Evolutionary conservation across 2,329 filamentous ascomycete species (phyloP).

Genomic region (Fusarium phyllophilum): DNA sequence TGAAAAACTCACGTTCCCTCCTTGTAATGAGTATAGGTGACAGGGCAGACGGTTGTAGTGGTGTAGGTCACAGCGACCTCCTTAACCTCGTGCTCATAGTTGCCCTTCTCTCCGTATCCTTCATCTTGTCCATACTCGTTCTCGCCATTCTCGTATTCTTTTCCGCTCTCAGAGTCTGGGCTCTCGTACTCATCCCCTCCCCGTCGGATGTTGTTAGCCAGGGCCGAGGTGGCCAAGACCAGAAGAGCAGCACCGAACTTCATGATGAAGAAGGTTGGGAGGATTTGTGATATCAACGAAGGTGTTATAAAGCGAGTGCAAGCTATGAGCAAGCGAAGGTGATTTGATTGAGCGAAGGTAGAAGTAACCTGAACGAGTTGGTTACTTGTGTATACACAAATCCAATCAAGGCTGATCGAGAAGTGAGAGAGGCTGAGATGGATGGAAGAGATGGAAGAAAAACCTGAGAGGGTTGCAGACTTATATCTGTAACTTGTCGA

Average conservation of each 20-base stretch:
- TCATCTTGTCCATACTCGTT: conserved; percentile 14
- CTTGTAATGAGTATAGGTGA: conserved; percentile 55
- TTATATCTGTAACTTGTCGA: conserved; percentile 40
- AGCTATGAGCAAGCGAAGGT: conserved; percentile 33
- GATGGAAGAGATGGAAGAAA: conserved; percentile 26
- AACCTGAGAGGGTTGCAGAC: conserved; percentile 20
- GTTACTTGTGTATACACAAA: conserved; percentile 37
- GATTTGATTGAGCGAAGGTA: conserved; percentile 38
- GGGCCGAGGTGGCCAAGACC: conserved; percentile 40
- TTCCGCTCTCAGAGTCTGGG: conserved; percentile 15
- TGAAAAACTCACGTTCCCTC: conserved; percentile 52
- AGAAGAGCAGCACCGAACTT: conserved; percentile 41
- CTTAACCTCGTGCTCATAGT: conserved; percentile 14
- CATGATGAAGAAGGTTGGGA: conserved; percentile 33
- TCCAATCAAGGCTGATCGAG: conserved; percentile 17
- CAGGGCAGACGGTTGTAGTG: conserved; percentile 58
- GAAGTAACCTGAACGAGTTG: conserved; percentile 48
- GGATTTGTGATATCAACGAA: conserved; percentile 26
- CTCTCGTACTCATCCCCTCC: conserved; percentile 31
- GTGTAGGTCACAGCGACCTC: conserved; percentile 50
- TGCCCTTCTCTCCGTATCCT: conserved; percentile 4
- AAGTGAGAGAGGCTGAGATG: conserved; percentile 28
- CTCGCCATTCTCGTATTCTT: conserved; percentile 18
- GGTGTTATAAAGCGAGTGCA: conserved; percentile 32
- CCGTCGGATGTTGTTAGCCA: conserved; percentile 37